Evolutionary conservation across 164 flowering plant species (phyloP).

Genomic region (Magnolia kwangsiensis): DNA sequence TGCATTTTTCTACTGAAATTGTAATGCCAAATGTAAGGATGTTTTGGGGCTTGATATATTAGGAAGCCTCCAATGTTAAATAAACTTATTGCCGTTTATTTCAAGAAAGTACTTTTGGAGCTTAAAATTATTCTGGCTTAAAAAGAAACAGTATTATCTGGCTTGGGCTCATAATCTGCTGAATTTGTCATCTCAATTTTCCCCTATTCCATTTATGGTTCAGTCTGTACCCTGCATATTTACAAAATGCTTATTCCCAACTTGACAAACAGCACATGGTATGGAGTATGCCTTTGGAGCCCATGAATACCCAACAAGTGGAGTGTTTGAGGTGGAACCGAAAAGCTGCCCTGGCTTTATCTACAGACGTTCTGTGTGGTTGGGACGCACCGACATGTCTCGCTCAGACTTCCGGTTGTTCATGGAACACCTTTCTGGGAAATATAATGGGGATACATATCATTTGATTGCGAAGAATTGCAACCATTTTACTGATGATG

Average conservation of each 20-base stretch:
- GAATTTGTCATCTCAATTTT: background rate
- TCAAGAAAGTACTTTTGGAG: background rate
- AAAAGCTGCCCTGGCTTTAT: slow-evolving; percentile 89
- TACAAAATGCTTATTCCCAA: background rate
- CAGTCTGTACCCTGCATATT: background rate
- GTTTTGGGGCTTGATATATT: background rate
- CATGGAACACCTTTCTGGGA: slow-evolving; percentile 63
- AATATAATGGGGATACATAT: slow-evolving; percentile 81
- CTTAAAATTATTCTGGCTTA: no score
- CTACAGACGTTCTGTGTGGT: slow-evolving; percentile 61
- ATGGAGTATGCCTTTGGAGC: slow-evolving; percentile 93
- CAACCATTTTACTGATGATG: slow-evolving; percentile 94
- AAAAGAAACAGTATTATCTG: background rate
- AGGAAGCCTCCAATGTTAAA: background rate
- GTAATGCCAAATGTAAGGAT: background rate
- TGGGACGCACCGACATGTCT: slow-evolving; percentile 75
- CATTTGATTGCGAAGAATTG: slow-evolving; percentile 93
- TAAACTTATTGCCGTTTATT: background rate
- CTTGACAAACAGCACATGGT: slow-evolving; percentile 57
- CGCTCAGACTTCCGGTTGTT: slow-evolving; percentile 62
- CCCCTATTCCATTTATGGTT: background rate
- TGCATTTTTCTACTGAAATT: background rate
- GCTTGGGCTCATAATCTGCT: background rate
- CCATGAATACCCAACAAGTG: slow-evolving; percentile 82
- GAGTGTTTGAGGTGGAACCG: slow-evolving; percentile 94